These are phyloP conservation scores for Cystofilobasidium ferigula DNA, from an alignment of 768 basidiomycete genomes.

Conservation along the genomic window DNA sequence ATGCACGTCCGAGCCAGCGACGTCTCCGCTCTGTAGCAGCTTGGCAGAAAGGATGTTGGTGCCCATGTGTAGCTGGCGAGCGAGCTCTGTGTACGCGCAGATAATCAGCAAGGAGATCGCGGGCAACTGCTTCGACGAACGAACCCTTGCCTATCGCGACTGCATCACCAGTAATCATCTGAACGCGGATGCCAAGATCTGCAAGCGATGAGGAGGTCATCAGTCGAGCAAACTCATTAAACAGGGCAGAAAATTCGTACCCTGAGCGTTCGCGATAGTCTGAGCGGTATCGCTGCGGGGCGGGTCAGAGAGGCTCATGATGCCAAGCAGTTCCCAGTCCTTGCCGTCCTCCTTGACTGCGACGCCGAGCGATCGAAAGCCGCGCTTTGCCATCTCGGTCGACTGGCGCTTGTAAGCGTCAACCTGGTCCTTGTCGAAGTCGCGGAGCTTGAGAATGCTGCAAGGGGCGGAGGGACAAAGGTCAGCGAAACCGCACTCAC, in stretches of 20 bases:
- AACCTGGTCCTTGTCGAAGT: constrained; percentile 38
- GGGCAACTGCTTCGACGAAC: too few relatives aligned
- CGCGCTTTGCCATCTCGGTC: constrained; percentile 42
- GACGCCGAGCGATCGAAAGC: constrained; percentile 45
- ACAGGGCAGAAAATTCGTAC: too few relatives aligned
- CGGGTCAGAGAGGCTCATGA: constrained; percentile 37
- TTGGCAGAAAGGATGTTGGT: constrained; percentile 46
- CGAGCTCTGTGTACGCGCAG: too few relatives aligned
- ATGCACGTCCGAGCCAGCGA: constrained; percentile 43
- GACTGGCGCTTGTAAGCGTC: constrained; percentile 38
- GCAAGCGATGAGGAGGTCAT: too few relatives aligned
- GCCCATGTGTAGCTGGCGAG: constrained; percentile 43
- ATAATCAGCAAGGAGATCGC: too few relatives aligned
- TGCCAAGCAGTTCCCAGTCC: constrained; percentile 44
- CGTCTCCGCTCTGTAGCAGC: constrained; percentile 42
- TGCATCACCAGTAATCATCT: constrained; percentile 48
- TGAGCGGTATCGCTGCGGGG: not conserved
- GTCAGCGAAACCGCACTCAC: not conserved
- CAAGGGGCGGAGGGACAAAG: not conserved
- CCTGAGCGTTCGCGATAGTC: not conserved
- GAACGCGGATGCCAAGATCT: constrained; percentile 42
- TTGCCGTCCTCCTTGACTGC: constrained; percentile 43
- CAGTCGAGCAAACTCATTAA: too few relatives aligned
- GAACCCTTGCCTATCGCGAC: constrained; percentile 47
- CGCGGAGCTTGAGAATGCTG: constrained; percentile 43